Evolutionary conservation across 176 grass and related monocot genomes (phyloP).

Genomic region (Alloteropsis semialata): DNA sequence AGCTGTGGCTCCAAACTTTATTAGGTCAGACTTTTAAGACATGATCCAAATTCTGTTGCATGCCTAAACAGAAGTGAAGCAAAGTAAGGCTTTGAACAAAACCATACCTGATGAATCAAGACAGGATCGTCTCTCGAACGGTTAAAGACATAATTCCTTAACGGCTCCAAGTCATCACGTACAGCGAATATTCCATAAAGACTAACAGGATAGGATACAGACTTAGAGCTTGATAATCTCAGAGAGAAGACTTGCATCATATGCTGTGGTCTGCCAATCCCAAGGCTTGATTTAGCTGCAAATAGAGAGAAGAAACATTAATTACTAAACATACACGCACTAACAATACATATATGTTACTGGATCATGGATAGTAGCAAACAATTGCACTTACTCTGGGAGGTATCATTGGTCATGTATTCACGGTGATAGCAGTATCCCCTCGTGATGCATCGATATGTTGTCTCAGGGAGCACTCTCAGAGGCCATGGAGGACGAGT

Average conservation of each 20-base stretch:
- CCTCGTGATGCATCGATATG: background rate
- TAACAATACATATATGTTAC: background rate
- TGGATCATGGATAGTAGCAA: background rate
- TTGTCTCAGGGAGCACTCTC: background rate
- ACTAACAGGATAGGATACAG: background rate
- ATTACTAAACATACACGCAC: background rate
- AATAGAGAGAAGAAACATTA: background rate
- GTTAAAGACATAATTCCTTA: constrained; percentile 21
- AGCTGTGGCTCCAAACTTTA: background rate
- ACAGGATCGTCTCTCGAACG: background rate
- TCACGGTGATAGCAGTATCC: background rate
- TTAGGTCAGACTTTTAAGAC: background rate
- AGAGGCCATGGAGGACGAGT: background rate
- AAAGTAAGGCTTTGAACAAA: background rate
- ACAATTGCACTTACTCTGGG: background rate
- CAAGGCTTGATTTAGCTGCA: background rate
- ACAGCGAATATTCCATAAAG: constrained; percentile 6
- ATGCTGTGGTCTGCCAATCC: background rate
- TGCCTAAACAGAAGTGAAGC: background rate
- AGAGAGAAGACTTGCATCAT: constrained; percentile 9
- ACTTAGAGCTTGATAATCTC: background rate
- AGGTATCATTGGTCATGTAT: background rate
- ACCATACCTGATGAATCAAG: constrained; percentile 15
- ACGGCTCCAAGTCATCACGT: constrained; percentile 17
- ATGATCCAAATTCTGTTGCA: background rate